Evolutionary conservation across 129 eudicot species (phyloP).

Genomic region (Escallonia rubra): DNA sequence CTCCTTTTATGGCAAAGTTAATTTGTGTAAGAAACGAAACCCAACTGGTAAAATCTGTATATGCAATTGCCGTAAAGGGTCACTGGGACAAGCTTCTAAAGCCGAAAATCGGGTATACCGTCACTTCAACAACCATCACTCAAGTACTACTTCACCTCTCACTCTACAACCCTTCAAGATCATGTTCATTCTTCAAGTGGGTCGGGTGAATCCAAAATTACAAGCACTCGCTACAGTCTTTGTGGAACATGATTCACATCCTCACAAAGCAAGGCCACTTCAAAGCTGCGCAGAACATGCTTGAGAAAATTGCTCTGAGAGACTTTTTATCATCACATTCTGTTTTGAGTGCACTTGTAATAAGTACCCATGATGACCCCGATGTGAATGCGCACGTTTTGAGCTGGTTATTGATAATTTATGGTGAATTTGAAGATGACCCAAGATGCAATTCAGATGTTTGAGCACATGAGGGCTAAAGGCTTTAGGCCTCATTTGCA

Average conservation of each 20-base stretch:
- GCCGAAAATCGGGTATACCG: slow-evolving; percentile 46
- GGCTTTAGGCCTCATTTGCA: slow-evolving; percentile 66
- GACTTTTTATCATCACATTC: slow-evolving; percentile 66
- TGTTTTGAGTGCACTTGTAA: slow-evolving; percentile 60
- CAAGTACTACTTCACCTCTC: slow-evolving; percentile 43
- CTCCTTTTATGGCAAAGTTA: slow-evolving; percentile 33
- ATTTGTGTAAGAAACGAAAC: slow-evolving; percentile 27
- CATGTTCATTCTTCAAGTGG: slow-evolving; percentile 79
- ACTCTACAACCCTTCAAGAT: slow-evolving; percentile 10
- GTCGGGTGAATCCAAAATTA: slow-evolving; percentile 55
- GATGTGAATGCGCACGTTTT: slow-evolving; percentile 78
- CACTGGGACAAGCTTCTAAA: slow-evolving; percentile 56
- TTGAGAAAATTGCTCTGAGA: slow-evolving; percentile 63
- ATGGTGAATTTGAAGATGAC: slow-evolving; percentile 66
- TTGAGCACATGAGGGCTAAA: slow-evolving; percentile 76
- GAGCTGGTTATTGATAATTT: slow-evolving; percentile 88
- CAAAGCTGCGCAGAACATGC: slow-evolving; percentile 66
- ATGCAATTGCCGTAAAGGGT: slow-evolving; percentile 55
- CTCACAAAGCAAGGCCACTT: slow-evolving; percentile 63
- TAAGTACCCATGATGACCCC: slow-evolving; percentile 26
- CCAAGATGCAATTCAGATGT: slow-evolving; percentile 77
- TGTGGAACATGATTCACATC: slow-evolving; percentile 67
- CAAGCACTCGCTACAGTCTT: slow-evolving; percentile 68
- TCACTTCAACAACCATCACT: slow-evolving; percentile 39
- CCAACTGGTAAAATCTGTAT: slow-evolving; percentile 32